Conservation (phyloP, 1,284 basidiomycete species). For the Bondarzewia mesenterica region DNA sequence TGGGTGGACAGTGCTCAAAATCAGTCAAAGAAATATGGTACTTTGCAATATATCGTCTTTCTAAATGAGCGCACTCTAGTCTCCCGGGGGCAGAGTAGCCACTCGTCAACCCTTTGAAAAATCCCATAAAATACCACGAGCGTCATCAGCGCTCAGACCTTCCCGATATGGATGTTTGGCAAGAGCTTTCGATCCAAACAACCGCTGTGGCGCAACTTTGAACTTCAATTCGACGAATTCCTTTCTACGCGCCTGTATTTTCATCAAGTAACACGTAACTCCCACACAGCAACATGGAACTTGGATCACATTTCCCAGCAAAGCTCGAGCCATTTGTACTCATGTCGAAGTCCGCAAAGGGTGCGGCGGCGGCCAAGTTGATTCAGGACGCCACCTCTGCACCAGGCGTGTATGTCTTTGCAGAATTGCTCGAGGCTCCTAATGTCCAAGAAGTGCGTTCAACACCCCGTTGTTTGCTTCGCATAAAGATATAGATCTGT, state of each 20-base stretch:
- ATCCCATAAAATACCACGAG: no score
- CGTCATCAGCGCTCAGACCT: no score
- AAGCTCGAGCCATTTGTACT: slow-evolving; percentile 85
- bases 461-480: background rate
- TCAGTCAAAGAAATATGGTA: no score
- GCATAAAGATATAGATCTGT: background rate
- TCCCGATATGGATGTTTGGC: background rate
- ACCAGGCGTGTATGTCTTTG: slow-evolving; percentile 85
- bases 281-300: slow-evolving; percentile 7
- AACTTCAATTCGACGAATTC: no score
- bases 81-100: no score
- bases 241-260: background rate
- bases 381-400: slow-evolving; percentile 82
- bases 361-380: slow-evolving; percentile 86
- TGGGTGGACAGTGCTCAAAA: no score
- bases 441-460: slow-evolving; percentile 72
- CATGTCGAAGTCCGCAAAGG: slow-evolving; percentile 84
- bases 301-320: slow-evolving; percentile 27
- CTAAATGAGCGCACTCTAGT: no score
- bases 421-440: slow-evolving; percentile 75
- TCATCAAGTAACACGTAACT: background rate
- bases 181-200: slow-evolving; percentile 2
- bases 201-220: background rate
- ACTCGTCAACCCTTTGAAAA: no score
- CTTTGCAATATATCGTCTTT: no score